phyloP scores from a whole-genome alignment of 2,329 filamentous ascomycete genomes.

The Phoma herbarum region DNA sequence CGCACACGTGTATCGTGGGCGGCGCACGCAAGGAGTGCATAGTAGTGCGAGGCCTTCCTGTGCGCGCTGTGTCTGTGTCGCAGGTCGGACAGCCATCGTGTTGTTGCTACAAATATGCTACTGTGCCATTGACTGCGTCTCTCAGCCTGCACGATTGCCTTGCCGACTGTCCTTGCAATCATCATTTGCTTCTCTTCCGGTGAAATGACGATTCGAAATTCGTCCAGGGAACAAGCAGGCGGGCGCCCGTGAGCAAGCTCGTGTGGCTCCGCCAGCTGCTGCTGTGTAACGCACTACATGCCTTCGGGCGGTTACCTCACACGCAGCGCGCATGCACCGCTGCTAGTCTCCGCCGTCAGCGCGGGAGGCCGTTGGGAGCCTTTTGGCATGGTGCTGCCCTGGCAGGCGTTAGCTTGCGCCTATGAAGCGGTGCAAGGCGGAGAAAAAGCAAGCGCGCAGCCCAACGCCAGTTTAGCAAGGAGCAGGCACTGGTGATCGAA shows the following conservation, averaged over 20 bases:
- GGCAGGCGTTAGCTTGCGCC: conserved; percentile 30
- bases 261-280: conserved; percentile 27
- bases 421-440: conserved; percentile 20
- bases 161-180: background rate
- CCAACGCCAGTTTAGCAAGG: conserved; percentile 23
- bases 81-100: conserved; percentile 13
- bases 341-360: conserved; percentile 51
- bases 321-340: conserved; percentile 37
- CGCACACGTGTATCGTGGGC: conserved; percentile 21
- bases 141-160: conserved; percentile 7
- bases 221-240: conserved; percentile 4
- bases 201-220: background rate
- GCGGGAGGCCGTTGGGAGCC: conserved; percentile 34
- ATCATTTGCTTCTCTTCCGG: conserved; percentile 4
- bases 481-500: conserved; percentile 22
- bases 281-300: conserved; percentile 47
- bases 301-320: conserved; percentile 34
- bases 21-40: conserved; percentile 20
- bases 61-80: conserved; percentile 20
- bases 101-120: conserved; percentile 14
- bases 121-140: conserved; percentile 14
- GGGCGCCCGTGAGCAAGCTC: conserved; percentile 3
- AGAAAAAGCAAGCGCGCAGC: conserved; percentile 25
- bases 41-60: conserved; percentile 14
- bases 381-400: conserved; percentile 36